Conservation (phyloP, 2,329 filamentous ascomycete genomes). For the Teratosphaeria nubilosa region DNA sequence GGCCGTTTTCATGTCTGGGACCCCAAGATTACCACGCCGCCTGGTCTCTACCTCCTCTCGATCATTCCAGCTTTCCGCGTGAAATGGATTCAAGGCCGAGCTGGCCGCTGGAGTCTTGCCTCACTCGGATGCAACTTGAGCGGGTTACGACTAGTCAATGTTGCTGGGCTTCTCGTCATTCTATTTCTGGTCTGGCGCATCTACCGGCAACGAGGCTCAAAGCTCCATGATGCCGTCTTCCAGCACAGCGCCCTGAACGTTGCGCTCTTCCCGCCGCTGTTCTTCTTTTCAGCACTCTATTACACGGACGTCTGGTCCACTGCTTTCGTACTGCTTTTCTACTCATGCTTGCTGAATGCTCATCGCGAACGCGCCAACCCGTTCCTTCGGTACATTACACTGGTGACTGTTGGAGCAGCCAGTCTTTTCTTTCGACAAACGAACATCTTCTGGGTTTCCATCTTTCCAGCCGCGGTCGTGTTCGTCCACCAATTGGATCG, state of each 20-base stretch:
- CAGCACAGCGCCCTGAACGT: constrained; percentile 64
- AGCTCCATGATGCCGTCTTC: constrained; percentile 7
- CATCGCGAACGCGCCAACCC: constrained; percentile 12
- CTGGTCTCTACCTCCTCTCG: constrained; percentile 52
- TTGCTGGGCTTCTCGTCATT: constrained; percentile 27
- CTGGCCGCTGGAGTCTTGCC: neutral
- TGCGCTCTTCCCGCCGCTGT: constrained; percentile 74
- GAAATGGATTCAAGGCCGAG: neutral
- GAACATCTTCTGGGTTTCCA: constrained; percentile 89
- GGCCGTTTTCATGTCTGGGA: constrained; percentile 74
- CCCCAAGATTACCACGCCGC: constrained; percentile 93
- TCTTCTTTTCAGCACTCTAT: constrained; percentile 92
- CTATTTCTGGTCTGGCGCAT: constrained; percentile 18
- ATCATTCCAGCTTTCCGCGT: constrained; percentile 15
- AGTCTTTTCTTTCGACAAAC: constrained; percentile 79
- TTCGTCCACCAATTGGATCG: constrained; percentile 40
- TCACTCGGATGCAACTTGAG: constrained; percentile 30
- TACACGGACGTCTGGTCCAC: constrained; percentile 90
- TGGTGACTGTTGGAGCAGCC: constrained; percentile 49
- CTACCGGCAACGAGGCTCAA: constrained; percentile 14
- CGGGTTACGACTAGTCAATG: constrained; percentile 30
- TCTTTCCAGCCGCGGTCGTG: constrained; percentile 55
- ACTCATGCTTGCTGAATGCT: constrained; percentile 41
- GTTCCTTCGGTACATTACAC: constrained; percentile 7
- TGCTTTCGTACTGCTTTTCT: constrained; percentile 60